Base-by-base conservation (phyloP, 768 basidiomycete genomes). In the Chiua virens region DNA sequence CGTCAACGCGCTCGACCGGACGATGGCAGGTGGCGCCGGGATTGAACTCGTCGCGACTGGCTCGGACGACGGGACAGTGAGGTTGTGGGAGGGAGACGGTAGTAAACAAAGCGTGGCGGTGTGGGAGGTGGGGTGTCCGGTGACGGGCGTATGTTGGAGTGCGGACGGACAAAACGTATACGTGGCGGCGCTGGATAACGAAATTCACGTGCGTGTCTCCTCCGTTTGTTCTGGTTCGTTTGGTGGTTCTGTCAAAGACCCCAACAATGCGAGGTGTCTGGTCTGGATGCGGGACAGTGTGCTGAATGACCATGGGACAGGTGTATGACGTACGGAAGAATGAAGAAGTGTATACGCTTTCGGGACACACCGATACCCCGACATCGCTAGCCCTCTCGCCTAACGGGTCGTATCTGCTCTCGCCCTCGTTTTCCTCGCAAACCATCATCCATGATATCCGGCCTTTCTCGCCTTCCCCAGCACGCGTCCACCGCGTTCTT, bases 351-450 rank as follows among this genome's bases (percentile, higher is more conserved):
- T 92, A 89, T 62, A 74, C 86, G 13, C 81, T 98, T 5, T 71
- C 77, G 22, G 95, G 92, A 13, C 95, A 98, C 68, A 82, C 81
- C 11, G 97, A 98, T 65, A 98, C 95, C 2, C 92, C 96, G 3
- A 90, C 92, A 3, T 95, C 94, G 4, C 79, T 99, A n/a, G 73
- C 90, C 0, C 79, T 98, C 49, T 98, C 95, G 3, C 96, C 97
- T 0, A 87, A 86, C 50, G 91, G 92, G 17, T 77, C 83, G 44
- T 94, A 83, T 73, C 81, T 98, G 45, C 85, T 98, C 47, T 92
- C 94, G 0, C 91, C 92, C 20, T 91, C 91, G 1, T 80, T 98
- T 60, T 95, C 94, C 21, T 94, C 92, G 0, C 86, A 90, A 52
- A 83, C 87, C 6, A 75, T 97, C 64, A 85, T 98, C 52, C 89